Base-by-base conservation (phyloP, 2,329 filamentous ascomycete genomes). In the Exophiala sp. region DNA sequence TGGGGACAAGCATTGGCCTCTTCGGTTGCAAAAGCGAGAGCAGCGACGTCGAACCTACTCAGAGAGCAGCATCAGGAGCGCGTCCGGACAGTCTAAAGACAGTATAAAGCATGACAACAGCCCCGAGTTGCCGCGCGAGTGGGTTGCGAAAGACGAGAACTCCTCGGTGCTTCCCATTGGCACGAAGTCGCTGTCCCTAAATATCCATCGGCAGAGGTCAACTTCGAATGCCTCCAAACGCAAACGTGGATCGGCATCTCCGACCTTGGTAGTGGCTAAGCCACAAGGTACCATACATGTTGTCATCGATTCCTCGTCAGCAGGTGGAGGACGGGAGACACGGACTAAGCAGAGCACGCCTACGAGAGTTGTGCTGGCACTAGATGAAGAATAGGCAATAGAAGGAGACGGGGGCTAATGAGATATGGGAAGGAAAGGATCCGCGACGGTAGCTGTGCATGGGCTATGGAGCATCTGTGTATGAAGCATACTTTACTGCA, bases 171-270 rank as follows among this genome's bases (percentile, higher is more conserved):
- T 34, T 9, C 48, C 37, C 29, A 7, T 19, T n/a, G 42, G 24
- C 13, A n/a, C 37, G 10, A 44, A 38, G 23, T 56, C 49, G 24
- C 37, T 44, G 29, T 52, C 50, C 21, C 37, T 53, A 2, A 34
- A 45, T 37, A 24, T 35, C 19, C 54, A 32, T 19, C 45, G 49
- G 22, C 43, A 48, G 13, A 38, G 56, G 39, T 56, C 53, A 13
- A 32, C 23, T 9, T 58, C 56, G n/a, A 52, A 48, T 38, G 48
- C 44, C 3, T 48, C 58, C 7, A 60, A 60, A 41, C 53, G 58
- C 3, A 58, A 57, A 43, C 51, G 54, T 32, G 23, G 22, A 9
- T 54, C 51, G 11, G 38, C 18, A 22, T 57, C 54, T 42, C 45
- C 48, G 21, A 23, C 22, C 37, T 9, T 30, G 32, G 39, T 21